phyloP scores from a whole-genome alignment of 2,329 filamentous ascomycete genomes.

The Aspergillus ochraceus region DNA sequence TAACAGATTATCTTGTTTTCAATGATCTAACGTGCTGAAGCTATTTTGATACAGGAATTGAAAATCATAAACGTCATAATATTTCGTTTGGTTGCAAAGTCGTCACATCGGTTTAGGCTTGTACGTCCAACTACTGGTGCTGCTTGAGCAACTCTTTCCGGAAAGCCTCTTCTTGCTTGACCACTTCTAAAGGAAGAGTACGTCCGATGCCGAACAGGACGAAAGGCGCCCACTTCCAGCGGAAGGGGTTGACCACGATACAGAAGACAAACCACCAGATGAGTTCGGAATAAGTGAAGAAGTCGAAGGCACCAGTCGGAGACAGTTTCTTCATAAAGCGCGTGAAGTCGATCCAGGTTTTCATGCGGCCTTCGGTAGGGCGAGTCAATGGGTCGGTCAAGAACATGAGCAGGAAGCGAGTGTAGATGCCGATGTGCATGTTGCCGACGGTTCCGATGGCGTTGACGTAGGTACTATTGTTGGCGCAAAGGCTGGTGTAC shows the following conservation, averaged over 20 bases:
- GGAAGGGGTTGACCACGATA: slow-evolving; percentile 76
- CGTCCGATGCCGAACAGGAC: slow-evolving; percentile 75
- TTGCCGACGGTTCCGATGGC: slow-evolving; percentile 82
- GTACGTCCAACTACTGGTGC: slow-evolving; percentile 12
- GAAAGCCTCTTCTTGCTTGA: slow-evolving; percentile 61
- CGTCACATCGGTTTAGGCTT: background rate
- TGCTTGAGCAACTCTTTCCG: slow-evolving; percentile 28
- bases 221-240: slow-evolving; percentile 87
- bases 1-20: no score
- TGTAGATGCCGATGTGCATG: slow-evolving; percentile 90
- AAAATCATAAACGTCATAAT: background rate
- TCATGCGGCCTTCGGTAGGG: slow-evolving; percentile 73
- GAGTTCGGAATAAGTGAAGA: slow-evolving; percentile 84
- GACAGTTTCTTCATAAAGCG: slow-evolving; percentile 66
- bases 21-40: no score
- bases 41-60: background rate
- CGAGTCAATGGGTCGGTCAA: slow-evolving; percentile 74
- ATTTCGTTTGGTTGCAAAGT: background rate
- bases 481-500: slow-evolving; percentile 72
- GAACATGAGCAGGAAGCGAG: slow-evolving; percentile 82
- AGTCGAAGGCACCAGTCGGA: slow-evolving; percentile 78
- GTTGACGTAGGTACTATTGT: slow-evolving; percentile 80
- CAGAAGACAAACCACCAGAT: slow-evolving; percentile 84
- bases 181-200: slow-evolving; percentile 64
- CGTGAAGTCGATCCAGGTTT: slow-evolving; percentile 84